Conservation (phyloP, 345 rosid species). For the Raphanus sativus region DNA sequence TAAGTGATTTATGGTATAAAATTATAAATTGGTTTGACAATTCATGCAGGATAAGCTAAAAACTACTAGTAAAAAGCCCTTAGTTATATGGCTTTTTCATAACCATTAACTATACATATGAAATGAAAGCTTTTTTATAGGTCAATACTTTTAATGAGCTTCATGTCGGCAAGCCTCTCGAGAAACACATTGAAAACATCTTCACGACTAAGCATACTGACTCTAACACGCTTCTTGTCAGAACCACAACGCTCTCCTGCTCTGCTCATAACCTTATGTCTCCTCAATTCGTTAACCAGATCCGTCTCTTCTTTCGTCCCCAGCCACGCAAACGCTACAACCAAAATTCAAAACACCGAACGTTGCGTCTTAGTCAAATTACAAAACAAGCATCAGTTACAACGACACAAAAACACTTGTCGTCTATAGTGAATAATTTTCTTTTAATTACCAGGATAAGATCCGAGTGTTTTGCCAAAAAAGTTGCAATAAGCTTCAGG, state of each 20-base stretch:
- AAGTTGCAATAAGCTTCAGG: slow-evolving; percentile 66
- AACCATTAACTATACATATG: slow-evolving; percentile 1
- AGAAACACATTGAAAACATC: slow-evolving; percentile 55
- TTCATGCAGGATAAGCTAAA: slow-evolving; percentile 5
- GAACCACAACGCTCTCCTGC: slow-evolving; percentile 63
- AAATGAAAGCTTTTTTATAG: neutral
- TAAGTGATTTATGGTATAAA: neutral
- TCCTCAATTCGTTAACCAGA: slow-evolving; percentile 47
- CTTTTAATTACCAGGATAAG: slow-evolving; percentile 65
- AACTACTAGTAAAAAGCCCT: neutral
- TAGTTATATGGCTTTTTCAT: neutral
- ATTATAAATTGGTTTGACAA: neutral
- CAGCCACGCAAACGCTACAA: slow-evolving; percentile 83
- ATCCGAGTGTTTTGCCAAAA: slow-evolving; percentile 39
- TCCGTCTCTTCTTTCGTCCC: slow-evolving; percentile 57
- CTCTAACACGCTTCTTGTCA: slow-evolving; percentile 47
- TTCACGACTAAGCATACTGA: slow-evolving; percentile 72
- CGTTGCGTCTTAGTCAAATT: slow-evolving; percentile 23
- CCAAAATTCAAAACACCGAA: neutral
- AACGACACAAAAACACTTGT: neutral
- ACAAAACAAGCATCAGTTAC: slow-evolving; percentile 16
- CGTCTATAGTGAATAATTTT: neutral
- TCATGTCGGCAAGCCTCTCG: slow-evolving; percentile 60
- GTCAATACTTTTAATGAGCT: slow-evolving; percentile 29
- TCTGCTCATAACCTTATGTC: slow-evolving; percentile 52